Evolutionary conservation across 306 rosid species (phyloP).

Genomic region (Cicer judaicum): DNA sequence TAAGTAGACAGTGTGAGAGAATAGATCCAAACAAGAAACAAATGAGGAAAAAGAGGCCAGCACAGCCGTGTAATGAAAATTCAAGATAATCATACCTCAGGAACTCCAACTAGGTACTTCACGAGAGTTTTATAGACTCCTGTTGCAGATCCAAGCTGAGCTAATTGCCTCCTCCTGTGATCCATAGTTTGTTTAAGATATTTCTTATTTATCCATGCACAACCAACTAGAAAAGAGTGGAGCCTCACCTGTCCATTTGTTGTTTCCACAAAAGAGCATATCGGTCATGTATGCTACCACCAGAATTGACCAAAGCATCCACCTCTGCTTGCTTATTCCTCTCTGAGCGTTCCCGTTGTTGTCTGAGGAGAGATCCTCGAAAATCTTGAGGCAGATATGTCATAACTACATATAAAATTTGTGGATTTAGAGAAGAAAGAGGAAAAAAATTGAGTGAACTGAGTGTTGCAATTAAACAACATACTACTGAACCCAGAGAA

Average conservation of each 20-base stretch:
- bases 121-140: constrained; percentile 99
- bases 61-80: constrained; percentile 6
- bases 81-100: constrained; percentile 64
- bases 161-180: constrained; percentile 86
- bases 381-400: constrained; percentile 99
- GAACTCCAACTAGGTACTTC: constrained; percentile 97
- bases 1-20: constrained; percentile 21
- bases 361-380: constrained; percentile 88
- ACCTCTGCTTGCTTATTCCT: constrained; percentile 94
- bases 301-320: constrained; percentile 81
- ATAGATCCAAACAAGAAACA: constrained; percentile 16
- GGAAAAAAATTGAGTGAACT: constrained; percentile 15
- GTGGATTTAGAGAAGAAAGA: constrained; percentile 28
- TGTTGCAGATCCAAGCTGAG: constrained; percentile 96
- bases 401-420: constrained; percentile 70
- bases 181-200: constrained; percentile 36
- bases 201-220: constrained; percentile 38
- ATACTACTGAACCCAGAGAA: background rate
- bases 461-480: background rate
- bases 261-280: constrained; percentile 89
- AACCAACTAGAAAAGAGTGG: constrained; percentile 31
- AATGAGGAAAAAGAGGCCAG: background rate
- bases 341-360: constrained; percentile 95
- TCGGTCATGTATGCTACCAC: constrained; percentile 77
- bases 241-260: constrained; percentile 90